These are phyloP conservation scores for Quercus alba DNA, from an alignment of 306 rosid species.

Conservation along the genomic window DNA sequence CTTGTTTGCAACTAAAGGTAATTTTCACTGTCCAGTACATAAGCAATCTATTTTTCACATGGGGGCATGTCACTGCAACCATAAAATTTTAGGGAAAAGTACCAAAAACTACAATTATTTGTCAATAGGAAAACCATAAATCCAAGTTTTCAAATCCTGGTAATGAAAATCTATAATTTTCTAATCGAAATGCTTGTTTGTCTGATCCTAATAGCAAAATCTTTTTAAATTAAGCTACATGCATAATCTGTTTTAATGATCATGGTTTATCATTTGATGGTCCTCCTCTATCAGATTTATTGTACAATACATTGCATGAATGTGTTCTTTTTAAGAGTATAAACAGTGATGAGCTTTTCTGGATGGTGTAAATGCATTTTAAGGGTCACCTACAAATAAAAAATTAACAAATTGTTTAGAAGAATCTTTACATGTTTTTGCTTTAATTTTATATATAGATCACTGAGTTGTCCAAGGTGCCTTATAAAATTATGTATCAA, in stretches of 20 bases:
- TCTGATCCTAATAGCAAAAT: background rate
- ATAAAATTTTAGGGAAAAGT: background rate
- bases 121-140: background rate
- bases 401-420: background rate
- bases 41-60: background rate
- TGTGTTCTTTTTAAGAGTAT: background rate
- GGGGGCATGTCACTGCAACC: background rate
- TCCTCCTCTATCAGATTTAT: background rate
- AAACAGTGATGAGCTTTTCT: background rate
- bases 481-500: background rate
- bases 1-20: constrained; percentile 85
- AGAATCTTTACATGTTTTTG: background rate
- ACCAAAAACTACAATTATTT: background rate
- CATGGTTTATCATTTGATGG: background rate
- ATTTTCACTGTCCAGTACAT: constrained; percentile 4
- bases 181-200: background rate
- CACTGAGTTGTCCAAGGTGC: background rate
- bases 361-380: background rate
- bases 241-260: background rate
- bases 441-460: background rate
- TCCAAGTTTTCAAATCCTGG: background rate
- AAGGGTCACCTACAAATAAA: too few species aligned
- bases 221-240: background rate
- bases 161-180: background rate
- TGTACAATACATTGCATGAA: background rate